phyloP scores from a whole-genome alignment of 139 green algal genomes.

The Picocystis salinarum region DNA sequence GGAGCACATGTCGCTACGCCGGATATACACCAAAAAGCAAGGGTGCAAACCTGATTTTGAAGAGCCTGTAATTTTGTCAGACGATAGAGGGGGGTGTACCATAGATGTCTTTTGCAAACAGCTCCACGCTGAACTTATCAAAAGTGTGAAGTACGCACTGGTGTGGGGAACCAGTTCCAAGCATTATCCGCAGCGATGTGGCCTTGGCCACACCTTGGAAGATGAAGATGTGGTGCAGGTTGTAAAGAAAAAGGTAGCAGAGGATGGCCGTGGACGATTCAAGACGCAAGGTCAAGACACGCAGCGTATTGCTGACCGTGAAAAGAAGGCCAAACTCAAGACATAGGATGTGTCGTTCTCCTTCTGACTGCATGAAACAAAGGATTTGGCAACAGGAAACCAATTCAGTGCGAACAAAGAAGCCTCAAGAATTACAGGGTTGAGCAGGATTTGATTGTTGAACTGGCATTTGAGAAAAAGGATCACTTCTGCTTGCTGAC shows the following conservation, averaged over 20 bases:
- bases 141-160: slow-evolving; percentile 82
- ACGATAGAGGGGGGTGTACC: slow-evolving; percentile 68
- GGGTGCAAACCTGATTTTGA: slow-evolving; percentile 85
- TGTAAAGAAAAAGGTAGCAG: slow-evolving; percentile 82
- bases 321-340: slow-evolving; percentile 91
- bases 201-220: slow-evolving; percentile 24
- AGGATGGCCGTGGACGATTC: slow-evolving; percentile 55
- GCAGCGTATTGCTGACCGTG: slow-evolving; percentile 64
- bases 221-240: slow-evolving; percentile 58
- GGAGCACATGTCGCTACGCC: slow-evolving; percentile 78
- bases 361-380: neutral
- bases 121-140: slow-evolving; percentile 53
- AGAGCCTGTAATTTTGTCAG: slow-evolving; percentile 72
- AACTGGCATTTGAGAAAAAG: no score
- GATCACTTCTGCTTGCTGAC: no score
- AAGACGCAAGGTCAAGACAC: slow-evolving; percentile 45
- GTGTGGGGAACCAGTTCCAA: slow-evolving; percentile 87
- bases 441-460: no score
- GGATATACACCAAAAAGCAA: slow-evolving; percentile 93
- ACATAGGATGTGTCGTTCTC: slow-evolving; percentile 31
- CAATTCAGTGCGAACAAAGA: no score
- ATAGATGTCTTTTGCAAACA: slow-evolving; percentile 66
- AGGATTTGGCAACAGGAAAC: no score
- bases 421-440: no score
- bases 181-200: slow-evolving; percentile 83